A percentile compares a stretch with the other conserved stretches of the same genome.
These are phyloP conservation scores for Globisporangium middletonii DNA, from an alignment of 352 stramenopile genomes.

Conservation along the genomic window DNA sequence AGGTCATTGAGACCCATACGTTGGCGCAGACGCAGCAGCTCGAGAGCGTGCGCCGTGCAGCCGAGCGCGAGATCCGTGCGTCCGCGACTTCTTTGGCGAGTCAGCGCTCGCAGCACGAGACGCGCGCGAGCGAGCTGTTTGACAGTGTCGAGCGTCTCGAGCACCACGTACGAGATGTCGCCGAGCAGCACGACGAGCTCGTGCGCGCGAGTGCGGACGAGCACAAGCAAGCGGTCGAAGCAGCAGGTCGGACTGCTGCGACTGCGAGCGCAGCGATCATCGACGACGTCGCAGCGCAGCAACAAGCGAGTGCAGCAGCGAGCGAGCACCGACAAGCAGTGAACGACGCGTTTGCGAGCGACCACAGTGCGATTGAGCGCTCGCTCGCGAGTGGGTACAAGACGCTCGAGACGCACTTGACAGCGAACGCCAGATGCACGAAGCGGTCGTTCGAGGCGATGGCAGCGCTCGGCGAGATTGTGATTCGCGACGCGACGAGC, in stretches of 20 bases:
- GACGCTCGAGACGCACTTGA: constrained; percentile 2
- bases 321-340: constrained; percentile 15
- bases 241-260: neutral
- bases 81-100: constrained; percentile 26
- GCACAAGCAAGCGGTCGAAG: constrained; percentile 12
- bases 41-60: constrained; percentile 23
- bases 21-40: constrained; percentile 33
- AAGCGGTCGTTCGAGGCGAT: constrained; percentile 25
- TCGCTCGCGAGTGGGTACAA: constrained; percentile 17
- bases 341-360: constrained; percentile 17
- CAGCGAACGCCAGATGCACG: constrained; percentile 1
- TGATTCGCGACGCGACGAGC: constrained; percentile 22
- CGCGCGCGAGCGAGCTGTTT: constrained; percentile 17
- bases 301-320: constrained; percentile 7
- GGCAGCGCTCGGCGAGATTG: constrained; percentile 17
- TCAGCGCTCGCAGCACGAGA: constrained; percentile 28
- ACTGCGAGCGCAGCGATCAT: constrained; percentile 11
- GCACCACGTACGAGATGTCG: constrained; percentile 15
- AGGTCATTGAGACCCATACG: constrained; percentile 29
- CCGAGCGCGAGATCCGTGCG: constrained; percentile 29
- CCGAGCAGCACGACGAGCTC: constrained; percentile 18
- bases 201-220: constrained; percentile 17
- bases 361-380: neutral
- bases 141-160: constrained; percentile 23
- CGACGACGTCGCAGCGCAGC: constrained; percentile 23